phyloP scores from a whole-genome alignment of 768 basidiomycete genomes.

The Suillus tomentosus region DNA sequence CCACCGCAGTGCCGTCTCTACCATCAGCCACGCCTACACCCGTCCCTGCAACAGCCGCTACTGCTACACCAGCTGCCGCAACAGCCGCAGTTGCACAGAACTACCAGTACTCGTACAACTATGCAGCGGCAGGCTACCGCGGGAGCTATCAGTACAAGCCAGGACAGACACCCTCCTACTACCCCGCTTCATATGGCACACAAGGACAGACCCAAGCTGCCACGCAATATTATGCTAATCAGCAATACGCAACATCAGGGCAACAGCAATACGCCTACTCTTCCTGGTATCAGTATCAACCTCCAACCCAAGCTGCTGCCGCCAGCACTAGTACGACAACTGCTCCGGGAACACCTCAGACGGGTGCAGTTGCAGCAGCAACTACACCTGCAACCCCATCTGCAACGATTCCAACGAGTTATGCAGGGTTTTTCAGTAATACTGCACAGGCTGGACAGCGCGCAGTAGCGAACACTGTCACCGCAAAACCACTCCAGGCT shows the following conservation, averaged over 20 bases:
- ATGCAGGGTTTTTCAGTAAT: conserved; percentile 43
- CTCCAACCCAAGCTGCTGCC: conserved; percentile 28
- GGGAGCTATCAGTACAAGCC: conserved; percentile 40
- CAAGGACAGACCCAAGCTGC: conserved; percentile 30
- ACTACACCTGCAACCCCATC: conserved; percentile 30
- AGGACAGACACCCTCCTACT: conserved; percentile 36
- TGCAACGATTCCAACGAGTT: conserved; percentile 36
- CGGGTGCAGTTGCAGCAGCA: conserved; percentile 27
- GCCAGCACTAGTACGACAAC: conserved; percentile 29
- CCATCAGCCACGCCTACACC: conserved; percentile 36
- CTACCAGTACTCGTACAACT: conserved; percentile 40
- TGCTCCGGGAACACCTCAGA: conserved; percentile 48
- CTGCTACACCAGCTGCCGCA: conserved; percentile 24
- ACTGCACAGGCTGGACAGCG: conserved; percentile 40
- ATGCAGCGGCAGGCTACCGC: conserved; percentile 34
- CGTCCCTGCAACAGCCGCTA: conserved; percentile 32
- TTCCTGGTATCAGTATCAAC: conserved; percentile 46
- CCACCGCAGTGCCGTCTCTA: conserved; percentile 35
- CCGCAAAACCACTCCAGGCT: conserved; percentile 33
- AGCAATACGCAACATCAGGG: conserved; percentile 36
- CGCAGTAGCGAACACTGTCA: conserved; percentile 58
- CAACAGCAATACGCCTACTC: conserved; percentile 45
- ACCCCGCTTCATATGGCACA: conserved; percentile 30
- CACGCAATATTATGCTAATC: conserved; percentile 39
- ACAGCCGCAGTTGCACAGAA: conserved; percentile 30